Conservation (phyloP, 306 rosid genomes). For the Lathyrus sativus region DNA sequence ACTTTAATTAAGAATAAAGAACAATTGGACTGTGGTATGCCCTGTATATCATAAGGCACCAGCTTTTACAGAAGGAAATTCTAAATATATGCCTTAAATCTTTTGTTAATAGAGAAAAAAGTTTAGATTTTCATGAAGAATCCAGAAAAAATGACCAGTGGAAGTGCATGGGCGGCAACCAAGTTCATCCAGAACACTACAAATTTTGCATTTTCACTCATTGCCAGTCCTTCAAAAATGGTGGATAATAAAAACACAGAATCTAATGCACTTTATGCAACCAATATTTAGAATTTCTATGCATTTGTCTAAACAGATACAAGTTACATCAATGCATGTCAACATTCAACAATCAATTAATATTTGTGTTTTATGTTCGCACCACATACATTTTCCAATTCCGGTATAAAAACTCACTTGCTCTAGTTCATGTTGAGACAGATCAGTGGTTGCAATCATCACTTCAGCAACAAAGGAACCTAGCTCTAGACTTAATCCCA, state of each 20-base stretch:
- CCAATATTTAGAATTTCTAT: constrained; percentile 13
- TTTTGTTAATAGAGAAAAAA: no score
- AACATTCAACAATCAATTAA: constrained; percentile 38
- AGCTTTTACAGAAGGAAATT: no score
- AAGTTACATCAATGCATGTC: constrained; percentile 31
- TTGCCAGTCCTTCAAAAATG: constrained; percentile 16
- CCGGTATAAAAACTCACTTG: constrained; percentile 61
- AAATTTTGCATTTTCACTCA: not conserved
- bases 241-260: constrained; percentile 19
- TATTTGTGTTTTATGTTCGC: no score
- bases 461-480: constrained; percentile 99
- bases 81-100: no score
- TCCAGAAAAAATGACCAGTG: constrained; percentile 24
- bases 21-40: no score
- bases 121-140: no score
- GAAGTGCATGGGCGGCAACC: constrained; percentile 15
- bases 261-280: constrained; percentile 23
- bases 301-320: constrained; percentile 16
- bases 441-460: no score
- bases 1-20: no score
- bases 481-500: constrained; percentile 91
- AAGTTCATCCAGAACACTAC: constrained; percentile 18
- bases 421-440: no score
- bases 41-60: no score
- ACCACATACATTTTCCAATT: no score